phyloP scores from a whole-genome alignment of 106 monocot species.

The Platanthera zijinensis region DNA sequence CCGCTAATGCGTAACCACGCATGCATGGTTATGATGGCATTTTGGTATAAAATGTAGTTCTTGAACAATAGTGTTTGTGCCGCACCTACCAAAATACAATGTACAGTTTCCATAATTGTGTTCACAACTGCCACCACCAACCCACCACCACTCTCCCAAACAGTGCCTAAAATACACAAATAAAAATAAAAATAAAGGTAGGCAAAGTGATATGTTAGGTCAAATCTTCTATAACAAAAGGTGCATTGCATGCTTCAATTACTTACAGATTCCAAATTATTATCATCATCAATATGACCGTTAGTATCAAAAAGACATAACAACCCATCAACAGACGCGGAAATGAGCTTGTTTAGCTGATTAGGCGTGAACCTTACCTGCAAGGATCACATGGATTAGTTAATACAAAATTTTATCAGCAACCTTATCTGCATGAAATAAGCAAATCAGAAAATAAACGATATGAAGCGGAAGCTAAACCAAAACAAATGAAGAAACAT shows the following conservation, averaged over 20 bases:
- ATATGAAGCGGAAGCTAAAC: not conserved
- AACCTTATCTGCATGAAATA: not conserved
- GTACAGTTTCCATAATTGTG: no score
- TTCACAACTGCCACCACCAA: no score
- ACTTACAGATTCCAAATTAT: constrained; percentile 72
- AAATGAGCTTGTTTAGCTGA: constrained; percentile 71
- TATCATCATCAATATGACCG: constrained; percentile 77
- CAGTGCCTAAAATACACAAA: not conserved
- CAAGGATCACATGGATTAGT: not conserved
- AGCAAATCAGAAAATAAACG: not conserved
- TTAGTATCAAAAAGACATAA: constrained; percentile 72
- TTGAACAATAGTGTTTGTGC: no score
- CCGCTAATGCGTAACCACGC: no score
- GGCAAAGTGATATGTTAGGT: not conserved
- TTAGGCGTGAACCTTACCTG: constrained; percentile 74
- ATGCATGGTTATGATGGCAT: no score
- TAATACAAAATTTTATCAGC: constrained; percentile 1
- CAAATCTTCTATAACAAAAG: not conserved
- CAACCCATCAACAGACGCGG: constrained; percentile 88
- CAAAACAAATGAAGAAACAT: not conserved
- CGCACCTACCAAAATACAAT: no score
- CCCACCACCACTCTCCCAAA: not conserved
- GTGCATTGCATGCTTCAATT: not conserved
- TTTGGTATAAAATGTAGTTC: no score
- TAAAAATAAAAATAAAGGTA: not conserved